These are phyloP conservation scores for Moelleriella libera DNA, from an alignment of 2,329 filamentous ascomycete genomes.

Conservation along the genomic window DNA sequence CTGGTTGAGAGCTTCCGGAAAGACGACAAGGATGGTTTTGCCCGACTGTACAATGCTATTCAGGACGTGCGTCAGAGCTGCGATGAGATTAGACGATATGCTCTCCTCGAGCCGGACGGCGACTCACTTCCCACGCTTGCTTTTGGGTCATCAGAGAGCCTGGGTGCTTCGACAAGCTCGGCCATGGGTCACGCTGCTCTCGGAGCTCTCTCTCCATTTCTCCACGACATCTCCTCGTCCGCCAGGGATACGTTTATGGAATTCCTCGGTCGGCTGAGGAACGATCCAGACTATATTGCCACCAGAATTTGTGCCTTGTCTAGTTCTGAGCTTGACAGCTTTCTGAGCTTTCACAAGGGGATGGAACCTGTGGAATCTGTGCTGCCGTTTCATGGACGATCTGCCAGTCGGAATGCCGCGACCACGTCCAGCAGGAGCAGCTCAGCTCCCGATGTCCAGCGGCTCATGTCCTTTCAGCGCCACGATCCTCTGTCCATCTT, in stretches of 20 bases:
- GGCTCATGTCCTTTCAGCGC: constrained; percentile 75
- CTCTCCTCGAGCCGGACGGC: constrained; percentile 58
- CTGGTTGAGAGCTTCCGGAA: constrained; percentile 65
- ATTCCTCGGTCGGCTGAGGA: constrained; percentile 70
- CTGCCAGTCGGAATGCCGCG: constrained; percentile 29
- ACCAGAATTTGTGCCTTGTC: constrained; percentile 65
- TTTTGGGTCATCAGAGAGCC: constrained; percentile 31
- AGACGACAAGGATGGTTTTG: constrained; percentile 68
- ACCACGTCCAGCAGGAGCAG: constrained; percentile 27
- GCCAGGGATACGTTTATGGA: constrained; percentile 63
- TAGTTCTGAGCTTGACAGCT: constrained; percentile 58
- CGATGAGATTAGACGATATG: constrained; percentile 57
- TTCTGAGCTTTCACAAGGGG: constrained; percentile 66
- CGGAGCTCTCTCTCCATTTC: constrained; percentile 37
- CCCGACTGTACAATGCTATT: constrained; percentile 60
- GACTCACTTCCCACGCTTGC: constrained; percentile 35
- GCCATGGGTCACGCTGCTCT: constrained; percentile 21
- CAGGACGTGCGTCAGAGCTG: constrained; percentile 69
- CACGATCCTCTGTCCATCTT: constrained; percentile 76
- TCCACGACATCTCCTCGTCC: constrained; percentile 61
- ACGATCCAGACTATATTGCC: constrained; percentile 78
- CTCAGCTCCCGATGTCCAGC: constrained; percentile 56
- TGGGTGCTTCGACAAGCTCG: constrained; percentile 31
- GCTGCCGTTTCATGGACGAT: constrained; percentile 50
- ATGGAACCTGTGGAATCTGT: constrained; percentile 76